Percentiles rank a stretch among this genome's conserved stretches.
phyloP scores from a whole-genome alignment of 148 eudicot species.

The Rhododendron griersonianum region DNA sequence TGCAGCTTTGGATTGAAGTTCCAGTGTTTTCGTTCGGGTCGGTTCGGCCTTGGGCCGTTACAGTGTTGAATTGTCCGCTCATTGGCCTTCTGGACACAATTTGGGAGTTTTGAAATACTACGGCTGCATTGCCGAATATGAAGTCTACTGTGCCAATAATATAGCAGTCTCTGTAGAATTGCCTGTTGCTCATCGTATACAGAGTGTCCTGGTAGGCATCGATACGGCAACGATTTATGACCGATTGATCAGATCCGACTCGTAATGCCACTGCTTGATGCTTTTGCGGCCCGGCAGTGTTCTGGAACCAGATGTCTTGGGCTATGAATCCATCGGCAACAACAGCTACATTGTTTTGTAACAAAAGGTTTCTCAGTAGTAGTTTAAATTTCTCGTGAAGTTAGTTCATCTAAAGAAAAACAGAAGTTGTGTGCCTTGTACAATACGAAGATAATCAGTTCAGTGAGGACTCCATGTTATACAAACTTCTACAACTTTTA shows the following conservation, averaged over 20 bases:
- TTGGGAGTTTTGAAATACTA: constrained; percentile 33
- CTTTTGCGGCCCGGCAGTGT: constrained; percentile 36
- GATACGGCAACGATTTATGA: constrained; percentile 34
- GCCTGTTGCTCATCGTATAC: constrained; percentile 26
- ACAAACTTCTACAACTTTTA: background rate
- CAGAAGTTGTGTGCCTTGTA: background rate
- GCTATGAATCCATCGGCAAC: constrained; percentile 37
- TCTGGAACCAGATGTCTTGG: constrained; percentile 37
- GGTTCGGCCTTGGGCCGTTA: constrained; percentile 40
- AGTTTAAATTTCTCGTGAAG: background rate
- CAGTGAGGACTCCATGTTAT: background rate
- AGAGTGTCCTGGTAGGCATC: constrained; percentile 44
- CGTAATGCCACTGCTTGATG: constrained; percentile 46
- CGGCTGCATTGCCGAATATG: constrained; percentile 42
- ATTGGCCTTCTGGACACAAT: constrained; percentile 29
- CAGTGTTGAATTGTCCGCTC: constrained; percentile 28
- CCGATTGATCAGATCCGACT: constrained; percentile 35
- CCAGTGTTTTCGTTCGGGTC: constrained; percentile 40
- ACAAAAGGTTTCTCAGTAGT: background rate
- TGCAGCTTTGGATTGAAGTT: constrained; percentile 35
- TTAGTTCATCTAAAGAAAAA: background rate
- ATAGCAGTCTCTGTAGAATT: constrained; percentile 36
- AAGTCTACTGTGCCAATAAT: constrained; percentile 37
- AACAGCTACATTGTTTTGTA: constrained; percentile 27
- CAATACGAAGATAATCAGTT: background rate